Percentiles rank a stretch among this genome's conserved stretches.
These are phyloP conservation scores for Melampsora larici-populina DNA, from an alignment of 1,284 basidiomycete genomes.

Conservation along the genomic window DNA sequence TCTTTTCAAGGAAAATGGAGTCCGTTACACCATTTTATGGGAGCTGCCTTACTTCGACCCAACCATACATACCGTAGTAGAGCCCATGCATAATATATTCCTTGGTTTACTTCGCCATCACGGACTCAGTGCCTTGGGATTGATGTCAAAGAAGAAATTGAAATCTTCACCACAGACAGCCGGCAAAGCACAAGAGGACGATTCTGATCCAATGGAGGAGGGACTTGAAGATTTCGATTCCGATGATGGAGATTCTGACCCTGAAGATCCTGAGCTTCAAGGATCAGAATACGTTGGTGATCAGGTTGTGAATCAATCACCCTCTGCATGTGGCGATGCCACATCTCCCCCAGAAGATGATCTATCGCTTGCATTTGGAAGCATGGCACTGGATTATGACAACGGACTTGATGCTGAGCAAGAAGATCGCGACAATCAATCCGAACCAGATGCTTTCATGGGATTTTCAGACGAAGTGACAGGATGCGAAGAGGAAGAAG, in stretches of 20 bases:
- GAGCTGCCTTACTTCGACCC: not conserved
- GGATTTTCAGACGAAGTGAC: not conserved
- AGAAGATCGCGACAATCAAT: too few relatives aligned
- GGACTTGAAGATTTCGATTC: not conserved
- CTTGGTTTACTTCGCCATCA: conserved; percentile 16
- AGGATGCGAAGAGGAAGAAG: not conserved
- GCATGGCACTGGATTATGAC: not conserved
- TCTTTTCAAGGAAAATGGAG: too few relatives aligned
- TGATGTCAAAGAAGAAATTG: not conserved
- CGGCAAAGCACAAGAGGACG: not conserved
- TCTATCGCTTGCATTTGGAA: not conserved
- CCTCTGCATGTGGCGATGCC: not conserved
- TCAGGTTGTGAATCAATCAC: not conserved
- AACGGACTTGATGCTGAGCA: not conserved
- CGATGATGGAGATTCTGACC: not conserved
- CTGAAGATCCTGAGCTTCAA: not conserved
- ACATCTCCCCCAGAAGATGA: not conserved
- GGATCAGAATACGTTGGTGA: not conserved
- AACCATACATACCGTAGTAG: not conserved
- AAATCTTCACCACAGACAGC: not conserved
- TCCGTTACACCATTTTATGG: too few relatives aligned
- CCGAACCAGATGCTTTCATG: too few relatives aligned
- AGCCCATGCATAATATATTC: conserved; percentile 36
- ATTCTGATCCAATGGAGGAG: not conserved
- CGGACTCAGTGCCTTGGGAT: not conserved